Conservation (phyloP, 345 rosid species). For the Eucalyptus melliodora region DNA sequence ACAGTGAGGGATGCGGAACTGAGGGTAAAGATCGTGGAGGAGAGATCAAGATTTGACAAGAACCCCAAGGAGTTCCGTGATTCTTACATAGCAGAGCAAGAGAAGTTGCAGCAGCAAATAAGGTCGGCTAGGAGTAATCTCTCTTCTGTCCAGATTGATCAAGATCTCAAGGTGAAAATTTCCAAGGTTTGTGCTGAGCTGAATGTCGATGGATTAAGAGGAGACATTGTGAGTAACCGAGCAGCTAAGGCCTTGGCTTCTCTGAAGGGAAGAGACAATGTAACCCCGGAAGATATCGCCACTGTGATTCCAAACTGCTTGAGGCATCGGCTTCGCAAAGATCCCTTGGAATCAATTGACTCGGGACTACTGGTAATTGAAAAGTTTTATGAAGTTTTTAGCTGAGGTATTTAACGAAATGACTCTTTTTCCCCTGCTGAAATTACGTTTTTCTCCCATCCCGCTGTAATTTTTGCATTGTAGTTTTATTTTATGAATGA, state of each 20-base stretch:
- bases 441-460: neutral
- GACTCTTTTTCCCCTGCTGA: neutral
- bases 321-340: conserved; percentile 96
- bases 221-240: conserved; percentile 93
- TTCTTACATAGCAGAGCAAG: conserved; percentile 70
- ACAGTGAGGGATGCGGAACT: conserved; percentile 88
- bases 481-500: neutral
- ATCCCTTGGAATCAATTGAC: conserved; percentile 91
- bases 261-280: conserved; percentile 73
- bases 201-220: conserved; percentile 91
- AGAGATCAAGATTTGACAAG: conserved; percentile 72
- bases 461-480: neutral
- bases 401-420: conserved; percentile 9
- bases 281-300: conserved; percentile 83
- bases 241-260: conserved; percentile 94
- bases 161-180: conserved; percentile 80
- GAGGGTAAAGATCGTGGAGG: conserved; percentile 91
- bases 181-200: conserved; percentile 92
- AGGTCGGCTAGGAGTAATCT: conserved; percentile 52
- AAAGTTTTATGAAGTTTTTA: conserved; percentile 86
- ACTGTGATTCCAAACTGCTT: conserved; percentile 95
- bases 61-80: conserved; percentile 79
- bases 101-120: conserved; percentile 83
- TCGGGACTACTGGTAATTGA: conserved; percentile 81
- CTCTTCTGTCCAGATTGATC: conserved; percentile 70